Evolutionary conservation across 257 asterid genomes (phyloP), one percentile per base, ranked within the genome.

Genomic region (Solanum bulbocastanum): DNA sequence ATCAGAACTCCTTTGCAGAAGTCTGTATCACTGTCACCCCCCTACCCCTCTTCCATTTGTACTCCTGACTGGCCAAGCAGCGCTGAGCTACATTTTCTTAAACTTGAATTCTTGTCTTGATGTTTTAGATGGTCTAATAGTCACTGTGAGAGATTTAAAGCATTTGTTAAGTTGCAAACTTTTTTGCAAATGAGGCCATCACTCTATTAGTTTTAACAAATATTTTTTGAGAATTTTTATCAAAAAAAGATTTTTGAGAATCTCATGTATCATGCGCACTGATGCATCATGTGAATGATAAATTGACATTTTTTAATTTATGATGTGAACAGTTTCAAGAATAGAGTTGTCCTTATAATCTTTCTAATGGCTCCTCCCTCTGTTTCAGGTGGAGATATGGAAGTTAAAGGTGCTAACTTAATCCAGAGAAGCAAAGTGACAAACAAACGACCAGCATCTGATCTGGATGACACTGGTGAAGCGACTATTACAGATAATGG

Each of bases 381-480:
- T 56, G 86, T 89, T 87, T 60, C 88, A 89, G 93, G 90, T 87
- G 76, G 60, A 87, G 69, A 9, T 30, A 69, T 68, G 23, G 71
- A 66, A 40, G 56, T 44, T 10, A 42, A 44, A 81, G 87, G 16
- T 39, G 87, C 82, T 81, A 69, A n/a, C 68, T 75, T 75, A 44
- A 73, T 79, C 49, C 46, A 65, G 71, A 87, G 79, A 39, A 86
- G 65, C 30, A 91, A 81, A 88, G 46, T 84, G 16, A 88, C 86
- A 56, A 89, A 89, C 68, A 91, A 91, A 76, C 87, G 93, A 23
- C 46, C 86, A 10, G 91, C 93, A 86, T 87, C 93, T 46, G 90
- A 89, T 37, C 37, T 87, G 79, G 90, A 88, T 27, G 62, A 37
- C 66, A 40, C 83, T 14, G 36, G 71, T 25, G 85, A 35, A 36